Conservation (phyloP, 305 asterid genomes). For the Plantago coronopus region DNA sequence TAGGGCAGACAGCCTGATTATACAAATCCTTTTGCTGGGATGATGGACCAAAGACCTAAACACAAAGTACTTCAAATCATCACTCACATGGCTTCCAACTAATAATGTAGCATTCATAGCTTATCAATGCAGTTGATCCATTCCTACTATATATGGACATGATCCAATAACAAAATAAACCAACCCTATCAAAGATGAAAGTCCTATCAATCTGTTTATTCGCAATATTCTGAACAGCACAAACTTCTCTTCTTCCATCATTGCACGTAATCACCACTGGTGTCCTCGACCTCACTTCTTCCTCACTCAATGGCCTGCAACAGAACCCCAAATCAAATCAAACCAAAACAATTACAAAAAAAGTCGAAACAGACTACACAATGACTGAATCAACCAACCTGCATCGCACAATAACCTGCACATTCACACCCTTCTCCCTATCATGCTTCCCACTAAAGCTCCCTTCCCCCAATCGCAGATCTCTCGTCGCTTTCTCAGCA, state of each 20-base stretch:
- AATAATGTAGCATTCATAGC: neutral
- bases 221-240: constrained; percentile 89
- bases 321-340: constrained; percentile 2
- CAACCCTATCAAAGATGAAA: constrained; percentile 90
- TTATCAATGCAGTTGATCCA: neutral
- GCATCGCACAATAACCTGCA: constrained; percentile 92
- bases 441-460: constrained; percentile 71
- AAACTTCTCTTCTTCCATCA: constrained; percentile 81
- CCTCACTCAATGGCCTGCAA: constrained; percentile 89
- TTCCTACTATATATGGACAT: neutral
- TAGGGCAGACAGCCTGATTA: constrained; percentile 81
- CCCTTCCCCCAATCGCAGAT: constrained; percentile 89
- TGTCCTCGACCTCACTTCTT: constrained; percentile 68
- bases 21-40: constrained; percentile 92
- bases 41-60: constrained; percentile 86
- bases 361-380: neutral
- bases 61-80: constrained; percentile 19
- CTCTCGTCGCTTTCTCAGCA: constrained; percentile 64
- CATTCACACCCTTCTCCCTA: constrained; percentile 94
- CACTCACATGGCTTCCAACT: neutral
- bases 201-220: constrained; percentile 98
- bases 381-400: constrained; percentile 38
- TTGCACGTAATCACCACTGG: constrained; percentile 84
- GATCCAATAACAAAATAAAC: constrained; percentile 16
- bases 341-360: neutral